A percentile compares a stretch with the other conserved stretches of the same genome.
phyloP scores from a whole-genome alignment of 1,284 basidiomycete genomes.

The Boletus sp. region DNA sequence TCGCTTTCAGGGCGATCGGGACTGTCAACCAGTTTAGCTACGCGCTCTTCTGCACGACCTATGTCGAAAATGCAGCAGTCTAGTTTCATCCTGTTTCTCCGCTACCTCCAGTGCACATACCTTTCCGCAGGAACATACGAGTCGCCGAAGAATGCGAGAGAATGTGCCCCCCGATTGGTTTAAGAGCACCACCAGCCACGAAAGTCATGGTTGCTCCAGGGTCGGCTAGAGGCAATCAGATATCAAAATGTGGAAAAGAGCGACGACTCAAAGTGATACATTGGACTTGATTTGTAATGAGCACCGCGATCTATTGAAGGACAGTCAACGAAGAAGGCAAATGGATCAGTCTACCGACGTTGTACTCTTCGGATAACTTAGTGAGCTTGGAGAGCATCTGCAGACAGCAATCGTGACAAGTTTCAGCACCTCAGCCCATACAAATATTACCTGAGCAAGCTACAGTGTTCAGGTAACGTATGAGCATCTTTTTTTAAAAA shows the following conservation, averaged over 20 bases:
- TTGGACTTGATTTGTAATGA: conserved; percentile 92
- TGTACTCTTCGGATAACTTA: conserved; percentile 89
- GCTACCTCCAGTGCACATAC: conserved; percentile 36
- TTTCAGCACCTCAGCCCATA: conserved; percentile 1
- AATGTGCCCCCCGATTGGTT: conserved; percentile 85
- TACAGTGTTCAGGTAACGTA: conserved; percentile 24
- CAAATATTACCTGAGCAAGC: conserved; percentile 57
- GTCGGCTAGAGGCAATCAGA: conserved; percentile 55
- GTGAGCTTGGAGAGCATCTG: conserved; percentile 88
- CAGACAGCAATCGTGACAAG: neutral
- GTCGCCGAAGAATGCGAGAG: conserved; percentile 85
- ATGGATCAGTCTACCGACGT: conserved; percentile 41
- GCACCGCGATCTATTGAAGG: conserved; percentile 65
- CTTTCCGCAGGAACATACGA: conserved; percentile 83
- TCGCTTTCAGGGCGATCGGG: conserved; percentile 91
- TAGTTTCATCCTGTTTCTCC: neutral
- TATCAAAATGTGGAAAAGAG: conserved; percentile 1
- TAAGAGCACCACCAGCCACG: conserved; percentile 82
- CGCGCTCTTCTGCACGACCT: conserved; percentile 91
- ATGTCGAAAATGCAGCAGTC: conserved; percentile 3
- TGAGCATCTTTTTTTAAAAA: conserved; percentile 6
- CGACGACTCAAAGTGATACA: conserved; percentile 39
- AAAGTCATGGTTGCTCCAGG: conserved; percentile 94
- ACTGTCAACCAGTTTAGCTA: conserved; percentile 92
- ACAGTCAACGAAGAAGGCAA: conserved; percentile 19